These are phyloP conservation scores for Dillenia suffruticosa DNA, from an alignment of 164 flowering plant species.

Conservation along the genomic window DNA sequence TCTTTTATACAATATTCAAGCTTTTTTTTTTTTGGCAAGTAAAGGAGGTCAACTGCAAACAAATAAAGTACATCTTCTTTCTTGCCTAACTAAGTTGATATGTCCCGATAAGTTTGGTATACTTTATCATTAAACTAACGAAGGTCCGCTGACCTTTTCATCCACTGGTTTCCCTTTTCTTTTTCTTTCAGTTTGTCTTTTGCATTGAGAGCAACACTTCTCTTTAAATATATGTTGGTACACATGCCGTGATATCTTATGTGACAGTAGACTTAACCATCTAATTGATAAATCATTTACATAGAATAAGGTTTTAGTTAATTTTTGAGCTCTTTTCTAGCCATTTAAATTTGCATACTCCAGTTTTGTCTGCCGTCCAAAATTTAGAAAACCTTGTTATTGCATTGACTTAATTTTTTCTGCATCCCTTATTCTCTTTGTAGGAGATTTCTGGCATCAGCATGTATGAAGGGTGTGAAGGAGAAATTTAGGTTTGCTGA, in stretches of 20 bases:
- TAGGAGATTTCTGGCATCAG: too few relatives aligned
- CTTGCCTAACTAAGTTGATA: neutral
- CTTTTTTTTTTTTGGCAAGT: neutral
- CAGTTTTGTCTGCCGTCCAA: too few relatives aligned
- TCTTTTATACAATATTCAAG: neutral
- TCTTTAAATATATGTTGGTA: neutral
- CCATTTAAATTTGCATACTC: neutral
- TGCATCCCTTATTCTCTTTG: too few relatives aligned
- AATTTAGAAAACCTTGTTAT: too few relatives aligned
- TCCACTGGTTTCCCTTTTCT: neutral
- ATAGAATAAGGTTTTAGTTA: neutral
- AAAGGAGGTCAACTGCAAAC: neutral
- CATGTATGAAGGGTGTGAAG: too few relatives aligned
- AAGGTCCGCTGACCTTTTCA: slow-evolving; percentile 1
- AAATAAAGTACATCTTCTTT: neutral
- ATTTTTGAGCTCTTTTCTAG: neutral
- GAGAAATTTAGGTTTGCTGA: too few relatives aligned
- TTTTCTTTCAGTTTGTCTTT: neutral
- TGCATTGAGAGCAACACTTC: neutral
- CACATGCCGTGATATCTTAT: too few relatives aligned
- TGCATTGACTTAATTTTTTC: too few relatives aligned
- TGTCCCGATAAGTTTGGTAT: neutral
- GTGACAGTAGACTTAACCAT: too few relatives aligned
- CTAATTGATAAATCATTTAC: neutral
- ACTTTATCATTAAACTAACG: neutral